Base-by-base conservation (phyloP, 2,329 filamentous ascomycete species). In the Podosphaera aphanis region DNA sequence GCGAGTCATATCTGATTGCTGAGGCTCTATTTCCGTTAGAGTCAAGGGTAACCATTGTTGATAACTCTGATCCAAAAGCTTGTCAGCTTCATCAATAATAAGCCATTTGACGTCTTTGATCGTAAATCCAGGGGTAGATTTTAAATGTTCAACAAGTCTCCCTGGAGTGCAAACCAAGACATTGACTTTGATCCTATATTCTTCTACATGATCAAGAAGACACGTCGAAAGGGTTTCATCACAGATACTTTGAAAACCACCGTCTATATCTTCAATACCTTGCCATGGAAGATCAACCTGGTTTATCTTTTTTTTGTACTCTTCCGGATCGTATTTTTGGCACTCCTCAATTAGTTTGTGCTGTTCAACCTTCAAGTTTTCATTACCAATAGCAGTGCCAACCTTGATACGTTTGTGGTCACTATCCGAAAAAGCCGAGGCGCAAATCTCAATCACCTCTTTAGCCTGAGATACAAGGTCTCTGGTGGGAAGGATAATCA, bases 81-180 rank as follows among this genome's bases (percentile, higher is more conserved):
- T 84, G 61, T 95, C 88, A 10, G 88, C 90, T 62, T 95, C 88
- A 55, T 95, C 88, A 40, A 94, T 80, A 2, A 94, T 74, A 0
- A 95, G 67, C 85, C 86, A 95, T 49, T 82, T 74, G 3, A 94
- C 67, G 57, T 81, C 70, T 47, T 80, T 73, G 19, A 95, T 66
- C 0, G 69, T 73, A 59, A 95, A 94, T 0, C 84, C 85, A 2
- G 74, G 73, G 0, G 88, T 95, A 49, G 78, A 77, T 51, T 79
- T 78, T 44, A 94, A 70, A 60, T 95, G 88, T 55, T 95, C 88
- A 3, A 95, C 84, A 0, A 95, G 71, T 50, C 88, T 75, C 49
- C 90, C 90, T 0, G 88, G 88, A 0, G 88, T 95, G 59, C 84
- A 90, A 44, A 94, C 80, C 21, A 98, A 69, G 29, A 95, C 73